Evolutionary conservation across 192 early-diverging fungal species (phyloP).

Genomic region (Coemansia sp.): DNA sequence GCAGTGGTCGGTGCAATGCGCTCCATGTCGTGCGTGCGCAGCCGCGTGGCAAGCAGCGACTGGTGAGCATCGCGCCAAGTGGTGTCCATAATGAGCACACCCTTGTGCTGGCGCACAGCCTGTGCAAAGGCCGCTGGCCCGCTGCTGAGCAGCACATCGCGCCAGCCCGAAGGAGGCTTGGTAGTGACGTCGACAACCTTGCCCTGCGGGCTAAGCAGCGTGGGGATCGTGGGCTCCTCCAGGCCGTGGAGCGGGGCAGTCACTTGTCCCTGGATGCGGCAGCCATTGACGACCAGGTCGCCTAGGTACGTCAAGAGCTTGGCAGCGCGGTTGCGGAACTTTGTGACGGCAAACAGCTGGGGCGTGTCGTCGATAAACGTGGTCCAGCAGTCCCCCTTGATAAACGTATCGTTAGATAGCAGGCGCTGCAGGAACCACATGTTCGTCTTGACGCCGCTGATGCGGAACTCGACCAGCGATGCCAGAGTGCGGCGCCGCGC

Average conservation of each 20-base stretch:
- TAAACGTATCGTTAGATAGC: conserved; percentile 78
- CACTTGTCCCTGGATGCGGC: conserved; percentile 84
- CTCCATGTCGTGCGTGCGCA: conserved; percentile 91
- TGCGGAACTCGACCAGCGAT: conserved; percentile 89
- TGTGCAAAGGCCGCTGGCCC: conserved; percentile 90
- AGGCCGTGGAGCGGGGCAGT: conserved; percentile 67
- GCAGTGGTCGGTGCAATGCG: conserved; percentile 85
- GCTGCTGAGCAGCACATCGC: conserved; percentile 77
- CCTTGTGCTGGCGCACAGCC: conserved; percentile 83
- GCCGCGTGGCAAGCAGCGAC: conserved; percentile 89
- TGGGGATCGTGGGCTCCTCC: conserved; percentile 64
- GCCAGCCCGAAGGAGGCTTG: conserved; percentile 77
- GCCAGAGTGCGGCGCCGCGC: conserved; percentile 86
- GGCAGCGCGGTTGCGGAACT: conserved; percentile 78
- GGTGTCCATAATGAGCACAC: conserved; percentile 92
- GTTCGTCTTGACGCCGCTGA: conserved; percentile 96
- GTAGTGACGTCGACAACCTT: conserved; percentile 52
- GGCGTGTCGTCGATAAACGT: conserved; percentile 98
- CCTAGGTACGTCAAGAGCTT: conserved; percentile 87
- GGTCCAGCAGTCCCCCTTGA: conserved; percentile 85
- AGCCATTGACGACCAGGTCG: conserved; percentile 90
- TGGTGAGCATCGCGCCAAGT: conserved; percentile 98
- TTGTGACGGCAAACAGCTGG: conserved; percentile 78
- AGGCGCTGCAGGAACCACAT: conserved; percentile 90
- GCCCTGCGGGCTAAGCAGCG: conserved; percentile 52